Evolutionary conservation across 768 basidiomycete genomes (phyloP), one percentile per base, ranked within the genome.

Genomic region (Hemileccinum rubropunctum): DNA sequence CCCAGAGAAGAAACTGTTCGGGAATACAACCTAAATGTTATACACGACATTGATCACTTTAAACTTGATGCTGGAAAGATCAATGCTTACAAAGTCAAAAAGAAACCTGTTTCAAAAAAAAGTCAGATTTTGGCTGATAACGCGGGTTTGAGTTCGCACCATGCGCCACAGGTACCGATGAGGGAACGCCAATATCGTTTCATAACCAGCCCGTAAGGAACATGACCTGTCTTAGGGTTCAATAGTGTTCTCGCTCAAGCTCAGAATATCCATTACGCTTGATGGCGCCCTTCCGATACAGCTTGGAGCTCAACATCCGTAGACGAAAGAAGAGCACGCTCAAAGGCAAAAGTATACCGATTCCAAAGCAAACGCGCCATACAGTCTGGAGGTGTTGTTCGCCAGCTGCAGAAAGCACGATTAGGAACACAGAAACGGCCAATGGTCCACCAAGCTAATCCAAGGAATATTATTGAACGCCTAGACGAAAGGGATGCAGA

Each of bases 121-220:
- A 39, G 42, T 59, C 32, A 56, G 44, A 37, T 26, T 27, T 39
- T 11, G 28, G 17, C 3, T 1, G 15, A 23, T n/a, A 8, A 43
- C 18, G 49, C 10, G 10, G 13, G 37, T 37, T 23, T 26, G 17
- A 37, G 21, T 45, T 45, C 52, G 17, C 45, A 82, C 86, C 86
- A 89, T 36, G 86, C 81, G 15, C 84, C 85, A 52, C 79, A 81
- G 8, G 85, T 89, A 14, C 88, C 88, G 45, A 86, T 79, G 18
- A 90, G 66, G 5, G 80, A 47, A 53, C 68, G 78, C 86, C 87
- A 88, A 63, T 88, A 89, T 17, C 76, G 69, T 60, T 75, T 79
- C 42, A 86, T 1, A 9, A 81, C 77, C 23, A 88, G 71, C 45
- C 53, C 47, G 61, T 88, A 88, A 7, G 86, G 86, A 17, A 85